Base-by-base conservation (phyloP, 2,329 filamentous ascomycete genomes). In the Phialemoniopsis sp. region DNA sequence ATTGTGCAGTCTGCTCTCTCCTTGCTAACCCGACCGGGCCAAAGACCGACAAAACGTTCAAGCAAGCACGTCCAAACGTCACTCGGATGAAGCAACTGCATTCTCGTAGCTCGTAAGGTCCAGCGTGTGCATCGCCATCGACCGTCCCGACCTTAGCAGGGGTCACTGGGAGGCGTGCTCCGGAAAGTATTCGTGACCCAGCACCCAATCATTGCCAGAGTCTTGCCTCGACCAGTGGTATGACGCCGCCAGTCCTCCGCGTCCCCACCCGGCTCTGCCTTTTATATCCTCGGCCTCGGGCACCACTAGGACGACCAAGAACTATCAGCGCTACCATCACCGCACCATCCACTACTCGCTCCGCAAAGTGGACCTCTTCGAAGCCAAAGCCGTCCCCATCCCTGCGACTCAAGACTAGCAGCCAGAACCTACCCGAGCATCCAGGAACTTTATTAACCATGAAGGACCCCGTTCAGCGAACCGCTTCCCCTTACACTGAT, bases 401-500 rank as follows among this genome's bases (percentile, higher is more conserved):
- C 40, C 37, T 36, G 18, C 34, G 10, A 8, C 14, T 29, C 33
- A 32, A n/a, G 14, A 19, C 39, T 5, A 32, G 16, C 29, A 33
- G 18, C 40, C 35, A 38, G 33, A 32, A n/a, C 17, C 29, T 17
- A 29, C 29, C 40, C 35, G 37, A 35, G 4, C 34, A 26, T 18
- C 38, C 29, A 34, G 33, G 14, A 15, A 18, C 19, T 15, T 35
- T 57, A 57, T 53, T 53, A 58, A 52, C 47, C 52, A 58, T 58
- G 53, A 57, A 55, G 52, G 60, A 66, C 54, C 66, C 66, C 55
- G 59, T 68, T 45, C 51, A 55, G 32, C 59, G 66, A 59, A 62
- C 61, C 28, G 52, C 59, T 53, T 68, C 67, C 63, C 66, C 67
- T 47, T 70, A 69, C 56, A 51, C 53, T 39, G 62, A 70, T 54